A percentile compares a stretch with the other conserved stretches of the same genome.
These are phyloP conservation scores for Saturnispora dispora DNA, from an alignment of 805 yeast genomes.

Conservation along the genomic window DNA sequence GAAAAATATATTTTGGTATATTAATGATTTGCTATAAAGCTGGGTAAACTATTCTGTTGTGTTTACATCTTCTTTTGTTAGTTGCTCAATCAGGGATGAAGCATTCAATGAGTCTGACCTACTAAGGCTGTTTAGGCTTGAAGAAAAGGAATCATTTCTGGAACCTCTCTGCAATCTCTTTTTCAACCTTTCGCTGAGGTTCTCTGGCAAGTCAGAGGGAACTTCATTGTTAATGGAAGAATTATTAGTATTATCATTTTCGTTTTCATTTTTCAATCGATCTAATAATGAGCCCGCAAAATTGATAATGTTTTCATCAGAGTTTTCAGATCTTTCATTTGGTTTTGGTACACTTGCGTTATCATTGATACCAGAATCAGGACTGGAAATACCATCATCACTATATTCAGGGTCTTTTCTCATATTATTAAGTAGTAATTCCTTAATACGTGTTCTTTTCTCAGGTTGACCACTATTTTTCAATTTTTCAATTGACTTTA, in stretches of 20 bases:
- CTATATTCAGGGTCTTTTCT: constrained; percentile 37
- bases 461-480: constrained; percentile 71
- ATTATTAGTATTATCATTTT: background rate
- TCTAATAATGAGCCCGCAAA: constrained; percentile 1
- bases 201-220: constrained; percentile 9
- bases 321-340: background rate
- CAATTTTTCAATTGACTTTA: constrained; percentile 73
- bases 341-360: background rate
- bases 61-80: background rate
- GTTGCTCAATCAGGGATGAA: background rate
- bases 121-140: constrained; percentile 6
- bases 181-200: constrained; percentile 26
- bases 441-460: constrained; percentile 37
- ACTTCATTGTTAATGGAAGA: background rate
- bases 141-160: background rate
- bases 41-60: background rate
- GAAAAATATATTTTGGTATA: background rate
- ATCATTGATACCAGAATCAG: background rate
- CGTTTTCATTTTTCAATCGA: constrained; percentile 5
- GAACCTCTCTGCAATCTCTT: constrained; percentile 19
- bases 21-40: background rate
- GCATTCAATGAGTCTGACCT: constrained; percentile 18
- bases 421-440: constrained; percentile 68
- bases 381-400: background rate
- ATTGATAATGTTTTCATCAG: constrained; percentile 15